phyloP scores from a whole-genome alignment of 257 asterid species.

The Solanum appendiculatum region DNA sequence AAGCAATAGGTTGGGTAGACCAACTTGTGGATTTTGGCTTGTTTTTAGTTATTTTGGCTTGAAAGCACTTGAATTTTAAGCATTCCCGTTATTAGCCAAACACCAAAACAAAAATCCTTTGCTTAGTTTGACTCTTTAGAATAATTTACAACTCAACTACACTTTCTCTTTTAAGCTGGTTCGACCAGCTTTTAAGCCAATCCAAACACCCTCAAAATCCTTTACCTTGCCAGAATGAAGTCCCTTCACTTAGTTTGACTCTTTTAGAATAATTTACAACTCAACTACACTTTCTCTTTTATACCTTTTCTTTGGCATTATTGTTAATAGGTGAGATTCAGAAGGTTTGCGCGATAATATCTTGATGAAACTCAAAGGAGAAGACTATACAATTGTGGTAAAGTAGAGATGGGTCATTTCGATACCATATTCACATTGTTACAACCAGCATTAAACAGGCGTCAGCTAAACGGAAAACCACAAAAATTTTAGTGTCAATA shows the following conservation, averaged over 20 bases:
- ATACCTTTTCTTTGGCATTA: neutral
- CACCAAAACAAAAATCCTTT: neutral
- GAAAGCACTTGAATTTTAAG: neutral
- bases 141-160: too few relatives aligned
- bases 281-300: neutral
- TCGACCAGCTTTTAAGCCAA: neutral
- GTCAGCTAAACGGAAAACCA: neutral
- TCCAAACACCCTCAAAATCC: neutral
- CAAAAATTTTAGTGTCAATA: neutral
- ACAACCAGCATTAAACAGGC: neutral
- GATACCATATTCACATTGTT: neutral
- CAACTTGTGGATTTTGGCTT: neutral
- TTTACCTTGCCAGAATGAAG: neutral
- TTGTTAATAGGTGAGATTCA: neutral
- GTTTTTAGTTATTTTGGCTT: neutral
- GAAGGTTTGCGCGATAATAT: neutral
- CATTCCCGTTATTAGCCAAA: neutral
- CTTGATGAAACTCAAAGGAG: neutral
- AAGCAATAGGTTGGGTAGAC: neutral
- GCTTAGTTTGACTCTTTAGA: too few relatives aligned
- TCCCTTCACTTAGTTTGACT: neutral
- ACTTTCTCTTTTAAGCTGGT: neutral
- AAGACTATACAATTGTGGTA: neutral
- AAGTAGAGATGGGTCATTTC: neutral
- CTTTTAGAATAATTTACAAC: neutral